phyloP scores from a whole-genome alignment of 345 rosid genomes.

The Ceriops decandra region DNA sequence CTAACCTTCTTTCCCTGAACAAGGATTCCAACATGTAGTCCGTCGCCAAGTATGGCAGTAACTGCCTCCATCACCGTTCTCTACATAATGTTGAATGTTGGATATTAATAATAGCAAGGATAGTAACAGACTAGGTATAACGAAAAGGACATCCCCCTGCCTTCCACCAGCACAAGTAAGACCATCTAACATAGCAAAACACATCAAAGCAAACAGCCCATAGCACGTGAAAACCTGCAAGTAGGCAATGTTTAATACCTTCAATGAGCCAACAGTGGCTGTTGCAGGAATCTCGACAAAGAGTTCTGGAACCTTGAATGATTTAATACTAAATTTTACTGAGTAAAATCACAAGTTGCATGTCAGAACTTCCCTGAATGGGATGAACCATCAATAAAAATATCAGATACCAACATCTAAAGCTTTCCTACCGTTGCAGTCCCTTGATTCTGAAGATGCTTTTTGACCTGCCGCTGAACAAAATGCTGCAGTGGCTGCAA shows the following conservation, averaged over 20 bases:
- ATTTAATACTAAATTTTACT: constrained; percentile 36
- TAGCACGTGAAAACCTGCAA: no score
- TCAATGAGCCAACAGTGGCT: constrained; percentile 37
- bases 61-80: constrained; percentile 30
- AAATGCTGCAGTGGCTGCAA: constrained; percentile 24
- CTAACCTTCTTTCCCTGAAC: constrained; percentile 32
- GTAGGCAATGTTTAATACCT: constrained; percentile 17
- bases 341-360: constrained; percentile 1
- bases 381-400: not conserved
- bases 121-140: not conserved
- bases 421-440: constrained; percentile 23
- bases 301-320: constrained; percentile 35
- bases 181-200: no score
- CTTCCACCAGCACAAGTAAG: no score
- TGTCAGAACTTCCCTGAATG: constrained; percentile 8
- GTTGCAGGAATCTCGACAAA: constrained; percentile 34
- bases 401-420: not conserved
- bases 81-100: constrained; percentile 14
- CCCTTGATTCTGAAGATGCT: constrained; percentile 14
- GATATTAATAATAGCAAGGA: not conserved
- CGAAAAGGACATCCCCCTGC: no score
- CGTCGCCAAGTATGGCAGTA: constrained; percentile 25
- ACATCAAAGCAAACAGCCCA: no score
- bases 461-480: constrained; percentile 19
- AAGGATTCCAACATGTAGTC: constrained; percentile 31